Conservation (phyloP, 768 basidiomycete species). For the Clitopilus passeckerianus region DNA sequence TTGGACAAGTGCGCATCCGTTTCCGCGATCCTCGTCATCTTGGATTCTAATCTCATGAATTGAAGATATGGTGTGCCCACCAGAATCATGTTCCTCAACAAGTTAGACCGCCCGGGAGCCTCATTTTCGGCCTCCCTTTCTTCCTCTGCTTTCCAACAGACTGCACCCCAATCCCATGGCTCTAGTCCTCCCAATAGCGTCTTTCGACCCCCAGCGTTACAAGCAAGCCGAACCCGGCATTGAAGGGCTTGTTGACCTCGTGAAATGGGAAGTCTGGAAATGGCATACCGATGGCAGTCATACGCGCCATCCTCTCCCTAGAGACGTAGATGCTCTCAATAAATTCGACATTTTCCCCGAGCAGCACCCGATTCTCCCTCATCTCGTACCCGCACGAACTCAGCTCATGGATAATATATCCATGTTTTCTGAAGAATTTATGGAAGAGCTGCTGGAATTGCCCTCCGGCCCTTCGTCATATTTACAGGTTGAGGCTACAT, state of each 20-base stretch:
- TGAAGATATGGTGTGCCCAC: conserved; percentile 75
- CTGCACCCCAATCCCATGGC: conserved; percentile 72
- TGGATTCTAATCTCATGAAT: conserved; percentile 4
- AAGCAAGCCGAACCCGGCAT: conserved; percentile 74
- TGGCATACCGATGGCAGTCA: conserved; percentile 53
- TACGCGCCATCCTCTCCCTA: conserved; percentile 45
- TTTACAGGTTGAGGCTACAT: conserved; percentile 46
- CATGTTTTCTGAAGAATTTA: conserved; percentile 77
- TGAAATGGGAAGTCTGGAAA: conserved; percentile 81
- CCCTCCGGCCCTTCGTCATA: conserved; percentile 60
- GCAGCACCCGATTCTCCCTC: conserved; percentile 63
- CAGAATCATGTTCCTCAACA: conserved; percentile 80
- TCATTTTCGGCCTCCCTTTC: conserved; percentile 66
- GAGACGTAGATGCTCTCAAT: conserved; percentile 37
- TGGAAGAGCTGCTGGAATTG: conserved; percentile 61
- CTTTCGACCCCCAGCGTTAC: conserved; percentile 66
- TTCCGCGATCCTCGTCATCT: conserved; percentile 22
- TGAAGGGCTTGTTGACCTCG: conserved; percentile 78
- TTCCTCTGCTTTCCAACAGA: conserved; percentile 70
- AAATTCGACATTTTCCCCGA: conserved; percentile 40
- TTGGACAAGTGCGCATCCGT: conserved; percentile 60
- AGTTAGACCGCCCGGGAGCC: conserved; percentile 83
- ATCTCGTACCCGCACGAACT: conserved; percentile 62
- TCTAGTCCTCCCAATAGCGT: conserved; percentile 72
- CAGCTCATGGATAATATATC: conserved; percentile 74